A percentile compares a stretch with the other conserved stretches of the same genome.
phyloP scores from a whole-genome alignment of 2,329 filamentous ascomycete species.

The Ophiognomonia clavigignenti-juglandacearum region DNA sequence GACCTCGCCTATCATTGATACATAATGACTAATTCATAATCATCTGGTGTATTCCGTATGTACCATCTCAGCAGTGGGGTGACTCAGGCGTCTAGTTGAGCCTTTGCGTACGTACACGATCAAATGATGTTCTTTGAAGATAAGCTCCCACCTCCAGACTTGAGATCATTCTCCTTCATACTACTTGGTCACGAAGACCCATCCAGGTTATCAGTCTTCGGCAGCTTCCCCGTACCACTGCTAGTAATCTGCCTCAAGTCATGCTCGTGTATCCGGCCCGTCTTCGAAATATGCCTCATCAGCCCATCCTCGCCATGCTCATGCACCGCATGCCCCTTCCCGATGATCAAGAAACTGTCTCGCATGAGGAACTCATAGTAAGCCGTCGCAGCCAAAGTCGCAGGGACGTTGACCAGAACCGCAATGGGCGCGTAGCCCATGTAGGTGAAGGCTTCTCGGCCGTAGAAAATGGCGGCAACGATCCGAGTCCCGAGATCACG shows the following conservation, averaged over 20 bases:
- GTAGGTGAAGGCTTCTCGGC: constrained; percentile 39
- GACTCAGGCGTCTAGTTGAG: too few relatives aligned
- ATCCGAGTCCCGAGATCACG: constrained; percentile 55
- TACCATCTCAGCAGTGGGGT: too few relatives aligned
- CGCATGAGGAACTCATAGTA: constrained; percentile 52
- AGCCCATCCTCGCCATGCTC: constrained; percentile 47
- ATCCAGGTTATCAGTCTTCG: neutral
- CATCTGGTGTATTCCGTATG: too few relatives aligned
- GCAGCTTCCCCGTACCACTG: constrained; percentile 2
- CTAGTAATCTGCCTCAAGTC: constrained; percentile 6
- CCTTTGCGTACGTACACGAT: too few relatives aligned
- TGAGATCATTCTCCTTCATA: too few relatives aligned
- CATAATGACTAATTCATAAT: too few relatives aligned
- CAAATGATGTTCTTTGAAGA: too few relatives aligned
- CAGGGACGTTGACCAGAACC: constrained; percentile 52
- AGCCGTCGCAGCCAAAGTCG: constrained; percentile 48
- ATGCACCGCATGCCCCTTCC: constrained; percentile 43
- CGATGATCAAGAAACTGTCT: constrained; percentile 47
- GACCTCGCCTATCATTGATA: too few relatives aligned
- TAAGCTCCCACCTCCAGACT: too few relatives aligned
- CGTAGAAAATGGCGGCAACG: constrained; percentile 54
- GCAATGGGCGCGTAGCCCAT: constrained; percentile 44
- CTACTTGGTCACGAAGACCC: neutral
- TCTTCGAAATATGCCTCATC: constrained; percentile 34
- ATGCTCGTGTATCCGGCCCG: constrained; percentile 25